Conservation (phyloP, 495 filamentous ascomycete genomes). For the Xylaria castorea region DNA sequence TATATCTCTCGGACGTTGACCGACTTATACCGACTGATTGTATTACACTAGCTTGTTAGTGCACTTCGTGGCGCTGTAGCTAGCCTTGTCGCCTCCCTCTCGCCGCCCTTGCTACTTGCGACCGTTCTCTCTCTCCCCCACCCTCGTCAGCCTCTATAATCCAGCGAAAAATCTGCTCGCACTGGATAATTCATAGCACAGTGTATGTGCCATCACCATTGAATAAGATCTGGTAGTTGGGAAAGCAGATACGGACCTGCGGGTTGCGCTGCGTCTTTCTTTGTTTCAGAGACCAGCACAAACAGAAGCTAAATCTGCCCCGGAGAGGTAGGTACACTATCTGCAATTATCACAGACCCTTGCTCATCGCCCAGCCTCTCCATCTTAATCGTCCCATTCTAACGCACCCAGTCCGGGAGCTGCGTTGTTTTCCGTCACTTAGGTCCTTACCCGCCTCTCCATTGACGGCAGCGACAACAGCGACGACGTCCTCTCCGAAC, state of each 20-base stretch:
- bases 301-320: background rate
- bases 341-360: background rate
- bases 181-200: background rate
- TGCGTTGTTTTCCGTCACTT: background rate
- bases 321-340: background rate
- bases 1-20: background rate
- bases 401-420: conserved; percentile 1
- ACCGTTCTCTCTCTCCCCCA: background rate
- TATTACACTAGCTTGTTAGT: background rate
- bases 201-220: background rate
- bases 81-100: conserved; percentile 1
- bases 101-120: conserved; percentile 1
- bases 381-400: conserved; percentile 4
- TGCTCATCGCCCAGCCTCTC: conserved; percentile 2
- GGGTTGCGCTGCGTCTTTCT: background rate
- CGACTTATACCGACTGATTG: background rate
- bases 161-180: conserved; percentile 4
- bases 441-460: background rate
- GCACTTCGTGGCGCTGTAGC: background rate
- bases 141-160: background rate
- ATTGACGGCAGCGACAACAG: background rate
- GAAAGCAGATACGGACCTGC: background rate
- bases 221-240: background rate
- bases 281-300: background rate
- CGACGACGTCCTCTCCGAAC: conserved; percentile 10